A percentile compares a stretch with the other conserved stretches of the same genome.
These are phyloP conservation scores for Vicia faba DNA, from an alignment of 306 rosid genomes.

Conservation along the genomic window DNA sequence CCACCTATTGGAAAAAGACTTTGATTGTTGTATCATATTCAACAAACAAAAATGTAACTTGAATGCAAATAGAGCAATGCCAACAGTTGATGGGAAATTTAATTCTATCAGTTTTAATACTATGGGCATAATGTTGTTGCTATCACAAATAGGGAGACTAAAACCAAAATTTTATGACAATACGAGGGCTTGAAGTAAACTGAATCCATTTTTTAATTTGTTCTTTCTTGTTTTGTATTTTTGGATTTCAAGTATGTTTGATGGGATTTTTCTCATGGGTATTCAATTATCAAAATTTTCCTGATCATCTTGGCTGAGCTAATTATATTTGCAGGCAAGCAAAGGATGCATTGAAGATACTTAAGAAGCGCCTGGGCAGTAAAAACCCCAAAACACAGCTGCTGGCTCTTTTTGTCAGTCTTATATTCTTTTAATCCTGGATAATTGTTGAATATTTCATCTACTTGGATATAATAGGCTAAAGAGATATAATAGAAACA, in stretches of 20 bases:
- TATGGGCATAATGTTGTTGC: background rate
- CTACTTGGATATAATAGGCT: conserved; percentile 16
- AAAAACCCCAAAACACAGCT: conserved; percentile 86
- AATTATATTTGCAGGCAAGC: conserved; percentile 77
- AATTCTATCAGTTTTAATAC: background rate
- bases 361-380: conserved; percentile 78
- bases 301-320: conserved; percentile 32
- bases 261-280: conserved; percentile 11
- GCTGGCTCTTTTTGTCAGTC: conserved; percentile 89
- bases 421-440: conserved; percentile 35
- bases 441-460: conserved; percentile 27
- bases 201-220: conserved; percentile 5
- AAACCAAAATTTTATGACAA: conserved; percentile 2
- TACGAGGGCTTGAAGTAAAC: background rate
- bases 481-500: conserved; percentile 7
- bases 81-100: background rate
- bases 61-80: background rate
- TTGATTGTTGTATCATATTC: conserved; percentile 9
- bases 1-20: background rate
- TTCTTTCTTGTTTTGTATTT: conserved; percentile 18
- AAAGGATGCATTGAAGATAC: conserved; percentile 89
- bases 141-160: background rate
- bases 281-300: conserved; percentile 26
- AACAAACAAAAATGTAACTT: conserved; percentile 9
- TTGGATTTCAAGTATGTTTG: conserved; percentile 32